A percentile compares a stretch with the other conserved stretches of the same genome.
Evolutionary conservation across 2,329 filamentous ascomycete species (phyloP).

Genomic region (Colletotrichum sp.): DNA sequence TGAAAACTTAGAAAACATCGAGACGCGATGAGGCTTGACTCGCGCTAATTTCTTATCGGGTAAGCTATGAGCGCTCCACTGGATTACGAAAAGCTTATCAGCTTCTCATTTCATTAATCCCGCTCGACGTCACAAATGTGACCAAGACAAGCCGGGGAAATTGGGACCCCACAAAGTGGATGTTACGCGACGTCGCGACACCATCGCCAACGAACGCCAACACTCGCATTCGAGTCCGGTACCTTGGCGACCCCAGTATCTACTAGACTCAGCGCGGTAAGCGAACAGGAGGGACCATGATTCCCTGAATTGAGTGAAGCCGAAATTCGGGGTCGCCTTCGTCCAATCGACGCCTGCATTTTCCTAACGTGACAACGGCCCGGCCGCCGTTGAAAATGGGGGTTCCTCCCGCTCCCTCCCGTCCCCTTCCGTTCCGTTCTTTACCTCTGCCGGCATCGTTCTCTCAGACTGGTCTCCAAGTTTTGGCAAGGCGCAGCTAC

Average conservation of each 20-base stretch:
- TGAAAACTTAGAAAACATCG: neutral
- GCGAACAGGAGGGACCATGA: conserved; percentile 7
- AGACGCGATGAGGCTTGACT: neutral
- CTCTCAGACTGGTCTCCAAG: neutral
- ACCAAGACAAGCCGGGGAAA: neutral
- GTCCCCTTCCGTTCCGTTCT: conserved; percentile 7
- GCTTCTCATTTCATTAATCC: conserved; percentile 9
- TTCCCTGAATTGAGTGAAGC: neutral
- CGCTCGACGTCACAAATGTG: conserved; percentile 9
- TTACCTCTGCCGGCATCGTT: neutral
- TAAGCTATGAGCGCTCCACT: neutral
- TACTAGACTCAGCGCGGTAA: conserved; percentile 2
- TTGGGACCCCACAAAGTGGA: conserved; percentile 19
- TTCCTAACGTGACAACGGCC: conserved; percentile 12
- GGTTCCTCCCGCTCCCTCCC: neutral
- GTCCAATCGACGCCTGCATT: neutral
- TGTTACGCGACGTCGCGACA: conserved; percentile 16
- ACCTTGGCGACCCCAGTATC: neutral
- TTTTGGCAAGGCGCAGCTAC: conserved; percentile 1
- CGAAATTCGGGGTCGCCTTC: neutral
- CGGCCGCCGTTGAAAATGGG: neutral
- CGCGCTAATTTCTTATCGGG: neutral
- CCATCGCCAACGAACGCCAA: conserved; percentile 2
- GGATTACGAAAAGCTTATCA: neutral
- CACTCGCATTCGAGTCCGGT: neutral